phyloP scores from a whole-genome alignment of 768 basidiomycete genomes.

The Suillus discolor region DNA sequence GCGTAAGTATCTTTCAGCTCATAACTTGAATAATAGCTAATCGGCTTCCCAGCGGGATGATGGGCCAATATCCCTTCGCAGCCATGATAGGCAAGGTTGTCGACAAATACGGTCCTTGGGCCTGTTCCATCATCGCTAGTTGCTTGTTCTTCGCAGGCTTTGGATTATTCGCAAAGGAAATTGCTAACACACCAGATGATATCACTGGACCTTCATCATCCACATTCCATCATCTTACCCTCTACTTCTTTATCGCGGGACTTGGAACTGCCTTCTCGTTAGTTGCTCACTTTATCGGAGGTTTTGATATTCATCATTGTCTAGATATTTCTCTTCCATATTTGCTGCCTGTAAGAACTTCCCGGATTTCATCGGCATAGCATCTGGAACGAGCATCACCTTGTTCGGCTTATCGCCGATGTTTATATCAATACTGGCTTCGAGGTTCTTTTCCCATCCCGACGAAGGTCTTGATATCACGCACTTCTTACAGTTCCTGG shows the following conservation, averaged over 20 bases:
- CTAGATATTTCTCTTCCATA: conserved; percentile 68
- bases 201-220: conserved; percentile 39
- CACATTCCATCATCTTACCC: conserved; percentile 53
- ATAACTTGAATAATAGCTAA: conserved; percentile 7
- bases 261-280: conserved; percentile 76
- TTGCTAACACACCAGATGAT: conserved; percentile 47
- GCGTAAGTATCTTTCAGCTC: conserved; percentile 50
- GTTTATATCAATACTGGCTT: conserved; percentile 67
- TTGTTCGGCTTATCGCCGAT: conserved; percentile 84
- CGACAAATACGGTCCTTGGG: conserved; percentile 67
- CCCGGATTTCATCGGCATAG: conserved; percentile 62
- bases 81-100: conserved; percentile 69
- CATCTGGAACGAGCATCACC: conserved; percentile 68
- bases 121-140: conserved; percentile 65
- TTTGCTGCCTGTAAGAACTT: conserved; percentile 78
- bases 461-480: conserved; percentile 48
- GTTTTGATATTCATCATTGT: neutral
- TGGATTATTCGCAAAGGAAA: conserved; percentile 60
- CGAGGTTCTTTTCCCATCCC: conserved; percentile 56
- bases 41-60: conserved; percentile 61
- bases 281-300: conserved; percentile 35
- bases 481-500: conserved; percentile 59
- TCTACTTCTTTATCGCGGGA: conserved; percentile 65
- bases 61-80: conserved; percentile 79
- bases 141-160: conserved; percentile 63